Evolutionary conservation across 2,329 filamentous ascomycete species (phyloP).

Genomic region (Pseudogymnoascus sp.): DNA sequence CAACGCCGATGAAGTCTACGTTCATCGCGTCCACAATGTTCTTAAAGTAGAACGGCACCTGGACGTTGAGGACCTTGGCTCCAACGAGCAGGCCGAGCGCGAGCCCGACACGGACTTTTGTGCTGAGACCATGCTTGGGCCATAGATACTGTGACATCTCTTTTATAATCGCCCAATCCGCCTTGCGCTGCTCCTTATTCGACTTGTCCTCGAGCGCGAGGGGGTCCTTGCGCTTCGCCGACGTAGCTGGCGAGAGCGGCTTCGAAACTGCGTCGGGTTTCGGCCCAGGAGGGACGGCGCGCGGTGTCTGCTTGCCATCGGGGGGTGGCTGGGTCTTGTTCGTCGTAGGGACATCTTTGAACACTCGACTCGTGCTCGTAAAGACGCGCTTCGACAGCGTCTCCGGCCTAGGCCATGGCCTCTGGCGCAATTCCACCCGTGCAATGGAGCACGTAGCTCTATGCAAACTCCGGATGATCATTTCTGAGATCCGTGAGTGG

Average conservation of each 20-base stretch:
- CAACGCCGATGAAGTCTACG: slow-evolving; percentile 77
- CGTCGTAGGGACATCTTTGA: slow-evolving; percentile 20
- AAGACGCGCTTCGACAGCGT: slow-evolving; percentile 26
- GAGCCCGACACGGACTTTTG: slow-evolving; percentile 76
- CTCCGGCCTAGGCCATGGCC: slow-evolving; percentile 22
- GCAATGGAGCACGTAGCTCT: slow-evolving; percentile 26
- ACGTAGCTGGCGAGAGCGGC: slow-evolving; percentile 18
- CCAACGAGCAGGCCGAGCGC: slow-evolving; percentile 80
- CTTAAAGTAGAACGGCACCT: slow-evolving; percentile 99
- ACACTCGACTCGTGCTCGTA: slow-evolving; percentile 23
- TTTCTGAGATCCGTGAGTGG: slow-evolving; percentile 15
- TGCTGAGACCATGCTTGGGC: slow-evolving; percentile 82
- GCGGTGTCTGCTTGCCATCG: slow-evolving; percentile 21
- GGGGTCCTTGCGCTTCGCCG: slow-evolving; percentile 40
- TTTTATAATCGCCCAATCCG: slow-evolving; percentile 97
- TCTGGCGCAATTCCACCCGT: slow-evolving; percentile 21
- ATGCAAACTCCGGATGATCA: slow-evolving; percentile 27
- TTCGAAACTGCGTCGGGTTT: slow-evolving; percentile 24
- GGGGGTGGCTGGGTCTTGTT: slow-evolving; percentile 20
- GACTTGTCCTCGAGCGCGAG: slow-evolving; percentile 61
- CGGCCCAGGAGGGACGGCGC: slow-evolving; percentile 21
- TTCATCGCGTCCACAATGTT: slow-evolving; percentile 98
- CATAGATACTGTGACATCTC: slow-evolving; percentile 96
- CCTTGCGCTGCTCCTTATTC: slow-evolving; percentile 84
- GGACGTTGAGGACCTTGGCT: slow-evolving; percentile 92